Base-by-base conservation (phyloP, 2,329 filamentous ascomycete genomes). In the Arthrocladium fulminans region DNA sequence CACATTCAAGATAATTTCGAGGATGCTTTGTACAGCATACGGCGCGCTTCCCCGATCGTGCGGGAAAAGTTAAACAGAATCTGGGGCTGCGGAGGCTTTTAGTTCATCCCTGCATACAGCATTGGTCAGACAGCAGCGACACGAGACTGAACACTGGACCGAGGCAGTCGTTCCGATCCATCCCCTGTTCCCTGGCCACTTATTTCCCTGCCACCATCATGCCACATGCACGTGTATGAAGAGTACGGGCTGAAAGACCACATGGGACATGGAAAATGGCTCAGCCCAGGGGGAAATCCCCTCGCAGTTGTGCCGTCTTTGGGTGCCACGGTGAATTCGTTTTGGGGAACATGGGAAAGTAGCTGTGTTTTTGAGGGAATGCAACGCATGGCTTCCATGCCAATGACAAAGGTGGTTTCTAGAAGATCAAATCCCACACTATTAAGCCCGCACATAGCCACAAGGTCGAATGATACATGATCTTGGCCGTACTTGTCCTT, bases 391-490 rank as follows among this genome's bases (percentile, higher is more conserved):
- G n/a, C n/a, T n/a, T n/a, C n/a, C n/a, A n/a, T n/a, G n/a, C n/a
- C n/a, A n/a, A n/a, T n/a, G n/a, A n/a, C n/a, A n/a, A n/a, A n/a
- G n/a, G n/a, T n/a, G n/a, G n/a, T 30, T 23, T n/a, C 55, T 47
- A 76, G 52, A 79, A 76, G 30, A 90, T 69, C 57, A 89, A 67
- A 71, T 92, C 86, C 84, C 85, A 90, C 19, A 85, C 67, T 27
- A 92, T 74, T 56, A 92, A 68, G 61, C 85, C 84, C 22, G 80
- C 73, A 65, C 86, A 88, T 43, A 92, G 66, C 1, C 84, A 81
- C 50, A 83, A 81, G 3, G 84, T 84, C n/a, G 81, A 83, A 64
- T 85, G 89, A 59, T 90, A 90, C 0, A 88, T 86, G 57, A 82
- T 81, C 62, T 83, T 80, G 24, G 86, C 86, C 37, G 82, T 76